A percentile compares a stretch with the other conserved stretches of the same genome.
These are phyloP conservation scores for Aspergillus taichungensis DNA, from an alignment of 495 filamentous ascomycete species.

Conservation along the genomic window DNA sequence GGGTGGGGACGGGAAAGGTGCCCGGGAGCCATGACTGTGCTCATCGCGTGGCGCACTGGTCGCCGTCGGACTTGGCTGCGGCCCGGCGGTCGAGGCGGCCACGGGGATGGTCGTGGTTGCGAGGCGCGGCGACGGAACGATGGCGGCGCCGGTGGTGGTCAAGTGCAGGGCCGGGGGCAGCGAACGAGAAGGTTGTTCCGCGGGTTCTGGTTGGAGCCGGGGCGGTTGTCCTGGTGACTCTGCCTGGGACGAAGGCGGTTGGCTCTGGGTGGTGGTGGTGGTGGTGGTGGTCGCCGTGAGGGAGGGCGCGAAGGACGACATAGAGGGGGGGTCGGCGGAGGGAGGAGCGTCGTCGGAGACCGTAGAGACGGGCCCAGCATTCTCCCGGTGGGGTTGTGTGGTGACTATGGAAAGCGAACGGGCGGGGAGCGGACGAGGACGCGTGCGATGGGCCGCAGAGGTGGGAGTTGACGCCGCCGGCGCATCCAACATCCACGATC, in stretches of 20 bases:
- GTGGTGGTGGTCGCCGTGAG: background rate
- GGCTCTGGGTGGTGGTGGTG: conserved; percentile 8
- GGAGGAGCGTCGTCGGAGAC: background rate
- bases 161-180: no score
- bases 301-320: background rate
- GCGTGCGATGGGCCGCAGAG: conserved; percentile 1
- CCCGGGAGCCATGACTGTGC: no score
- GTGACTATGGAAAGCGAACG: background rate
- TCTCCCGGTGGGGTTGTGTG: background rate
- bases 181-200: no score
- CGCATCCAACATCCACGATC: conserved; percentile 52
- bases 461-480: background rate
- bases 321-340: background rate
- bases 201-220: no score
- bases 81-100: no score
- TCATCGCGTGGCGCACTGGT: no score
- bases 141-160: no score
- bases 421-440: background rate
- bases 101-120: no score
- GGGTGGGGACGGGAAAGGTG: no score
- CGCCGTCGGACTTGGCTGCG: no score
- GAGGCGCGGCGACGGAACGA: no score
- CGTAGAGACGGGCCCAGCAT: background rate
- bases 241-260: background rate
- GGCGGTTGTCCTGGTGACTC: no score